These are phyloP conservation scores for Kluyveromyces marxianus DNA, from an alignment of 1,139 yeast species.

Conservation along the genomic window DNA sequence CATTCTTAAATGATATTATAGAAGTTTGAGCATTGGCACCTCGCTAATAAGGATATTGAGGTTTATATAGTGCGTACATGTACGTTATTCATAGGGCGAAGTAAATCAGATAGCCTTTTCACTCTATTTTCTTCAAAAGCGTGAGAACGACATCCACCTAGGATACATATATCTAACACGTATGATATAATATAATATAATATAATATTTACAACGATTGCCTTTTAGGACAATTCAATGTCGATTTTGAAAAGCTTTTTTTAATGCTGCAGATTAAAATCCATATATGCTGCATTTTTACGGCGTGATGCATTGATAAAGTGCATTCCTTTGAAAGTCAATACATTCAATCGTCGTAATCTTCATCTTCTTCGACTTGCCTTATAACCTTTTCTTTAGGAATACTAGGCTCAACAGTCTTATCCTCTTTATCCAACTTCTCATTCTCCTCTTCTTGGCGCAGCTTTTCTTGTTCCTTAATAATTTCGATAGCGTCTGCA, in stretches of 20 bases:
- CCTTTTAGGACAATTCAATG: background rate
- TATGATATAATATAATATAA: background rate
- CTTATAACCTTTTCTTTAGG: constrained; percentile 59
- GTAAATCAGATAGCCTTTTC: too few relatives aligned
- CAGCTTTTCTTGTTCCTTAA: constrained; percentile 38
- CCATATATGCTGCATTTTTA: too few relatives aligned
- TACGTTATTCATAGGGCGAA: too few relatives aligned
- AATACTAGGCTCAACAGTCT: constrained; percentile 21
- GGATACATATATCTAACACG: too few relatives aligned
- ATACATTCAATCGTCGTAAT: constrained; percentile 59
- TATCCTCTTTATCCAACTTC: constrained; percentile 20
- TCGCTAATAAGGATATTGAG: too few relatives aligned
- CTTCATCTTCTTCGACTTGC: constrained; percentile 73
- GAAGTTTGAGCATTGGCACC: constrained; percentile 12
- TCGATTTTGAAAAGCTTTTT: background rate
- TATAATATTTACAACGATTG: background rate
- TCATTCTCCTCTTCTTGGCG: constrained; percentile 33
- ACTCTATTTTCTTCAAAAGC: too few relatives aligned
- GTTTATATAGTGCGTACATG: too few relatives aligned
- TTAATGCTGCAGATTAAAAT: too few relatives aligned
- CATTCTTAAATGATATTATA: constrained; percentile 46
- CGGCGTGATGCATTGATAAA: background rate
- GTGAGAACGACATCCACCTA: too few relatives aligned
- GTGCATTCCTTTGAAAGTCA: background rate
- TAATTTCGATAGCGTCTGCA: constrained; percentile 35